Evolutionary conservation across 108 stramenopile genomes (phyloP), one percentile per base, ranked within the genome.

Genomic region (Cylindrotheca fusiformis): DNA sequence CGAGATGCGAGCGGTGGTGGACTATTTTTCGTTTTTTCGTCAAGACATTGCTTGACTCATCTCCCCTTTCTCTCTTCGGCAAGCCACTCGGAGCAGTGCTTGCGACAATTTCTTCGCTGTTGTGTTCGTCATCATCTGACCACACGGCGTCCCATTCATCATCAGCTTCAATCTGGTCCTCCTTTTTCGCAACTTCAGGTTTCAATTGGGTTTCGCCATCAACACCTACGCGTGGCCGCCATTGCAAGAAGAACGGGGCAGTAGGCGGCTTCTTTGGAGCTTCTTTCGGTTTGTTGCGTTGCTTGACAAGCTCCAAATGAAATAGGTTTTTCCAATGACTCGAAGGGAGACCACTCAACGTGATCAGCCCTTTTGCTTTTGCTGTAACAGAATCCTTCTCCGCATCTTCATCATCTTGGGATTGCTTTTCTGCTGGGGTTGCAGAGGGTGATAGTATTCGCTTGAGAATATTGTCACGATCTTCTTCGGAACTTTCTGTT

Each of bases 171-270:
- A 27, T 45, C 3, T 30, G 17, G 21, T 68, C 48, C 20, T 80
- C 65, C 12, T 44, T 52, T 23, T 50, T 52, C 1, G 51, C 65
- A 51, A 41, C 56, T 58, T 49, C 59, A 2, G 63, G 56, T 3
- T 60, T 74, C 10, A 57, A 68, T 21, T 55, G 51, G 3, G 75
- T 60, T 32, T 78, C 85, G 10, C 78, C 65, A 3, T 45, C 68
- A 14, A 71, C 52, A 5, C 47, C 47, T 26, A 74, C 73, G 22
- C 85, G 88, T 25, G 63, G 63, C 60, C 88, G 69, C 76, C 88
- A 96, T 67, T 97, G 95, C 46, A 99, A 77, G 64, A 99, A 99
- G 77, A 97, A 99, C 32, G 98, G 98, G 24, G 98, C 98, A 23
- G 76, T 58, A 48, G 88, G 93, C 18, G 97, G 96, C 67, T 95